Evolutionary conservation across 2,329 filamentous ascomycete genomes (phyloP).

Genomic region (Epichloe scottii): DNA sequence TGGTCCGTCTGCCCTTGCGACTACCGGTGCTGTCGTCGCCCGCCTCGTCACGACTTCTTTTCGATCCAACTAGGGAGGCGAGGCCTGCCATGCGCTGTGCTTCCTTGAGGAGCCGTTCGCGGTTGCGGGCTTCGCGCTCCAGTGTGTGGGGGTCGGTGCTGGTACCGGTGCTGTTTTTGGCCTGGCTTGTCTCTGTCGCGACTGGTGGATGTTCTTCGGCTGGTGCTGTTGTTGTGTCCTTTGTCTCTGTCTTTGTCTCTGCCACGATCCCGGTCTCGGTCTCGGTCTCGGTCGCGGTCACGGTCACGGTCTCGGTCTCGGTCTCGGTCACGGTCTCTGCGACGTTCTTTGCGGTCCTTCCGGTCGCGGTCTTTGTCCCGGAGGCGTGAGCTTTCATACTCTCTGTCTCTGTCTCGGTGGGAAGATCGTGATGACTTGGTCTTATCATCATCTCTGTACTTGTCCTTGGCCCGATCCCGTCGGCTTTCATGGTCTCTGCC

Average conservation of each 20-base stretch:
- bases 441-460: slow-evolving; percentile 30
- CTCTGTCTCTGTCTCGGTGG: slow-evolving; percentile 26
- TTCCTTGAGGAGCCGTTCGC: slow-evolving; percentile 56
- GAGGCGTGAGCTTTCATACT: slow-evolving; percentile 23
- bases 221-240: slow-evolving; percentile 21
- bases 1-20: slow-evolving; percentile 28
- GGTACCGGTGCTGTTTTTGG: slow-evolving; percentile 7
- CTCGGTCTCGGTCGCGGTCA: not conserved
- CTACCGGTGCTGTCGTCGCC: slow-evolving; percentile 22
- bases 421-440: slow-evolving; percentile 28
- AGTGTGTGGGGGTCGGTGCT: slow-evolving; percentile 49
- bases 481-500: slow-evolving; percentile 36
- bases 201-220: slow-evolving; percentile 22
- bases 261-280: slow-evolving; percentile 14
- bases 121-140: slow-evolving; percentile 54
- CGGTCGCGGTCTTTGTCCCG: slow-evolving; percentile 24
- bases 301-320: slow-evolving; percentile 18
- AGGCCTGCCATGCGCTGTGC: slow-evolving; percentile 51
- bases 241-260: slow-evolving; percentile 12
- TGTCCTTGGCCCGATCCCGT: slow-evolving; percentile 32
- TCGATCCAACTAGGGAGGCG: slow-evolving; percentile 31
- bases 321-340: slow-evolving; percentile 19
- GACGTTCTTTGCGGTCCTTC: slow-evolving; percentile 25
- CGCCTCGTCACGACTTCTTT: slow-evolving; percentile 37
- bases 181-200: slow-evolving; percentile 22